Base-by-base conservation (phyloP, 495 filamentous ascomycete genomes). In the Aspergillus olivimuriae region DNA sequence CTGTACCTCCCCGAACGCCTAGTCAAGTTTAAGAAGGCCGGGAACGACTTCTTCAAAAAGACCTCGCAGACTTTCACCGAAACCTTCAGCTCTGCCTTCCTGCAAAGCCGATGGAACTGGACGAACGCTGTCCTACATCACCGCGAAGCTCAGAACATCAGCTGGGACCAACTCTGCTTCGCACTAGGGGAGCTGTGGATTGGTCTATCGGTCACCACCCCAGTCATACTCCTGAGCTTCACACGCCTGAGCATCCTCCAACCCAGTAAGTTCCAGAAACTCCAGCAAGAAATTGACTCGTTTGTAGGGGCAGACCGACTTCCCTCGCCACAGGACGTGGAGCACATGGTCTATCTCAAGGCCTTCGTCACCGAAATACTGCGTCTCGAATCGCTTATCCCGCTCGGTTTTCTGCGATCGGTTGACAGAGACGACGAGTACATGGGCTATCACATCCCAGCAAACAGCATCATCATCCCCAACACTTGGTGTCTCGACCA, bases 401-500 rank as follows among this genome's bases (percentile, higher is more conserved):
- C 34, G 1, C 16, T 18, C 16, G 34, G 34, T 11, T 6, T 37
- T 4, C 14, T 20, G 4, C 34, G 17, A 3, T 5, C 7, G 15
- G 20, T 20, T 4, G 5, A 16, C 10, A 3, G 2, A 4, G 34
- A 21, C 10, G 34, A 37, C 10, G 17, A 6, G 4, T 37, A 37
- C 12, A 4, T 9, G 31, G 46, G 46, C 0, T 48, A 43, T 19
- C 18, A 11, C 1, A 43, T 48, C 10, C 46, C 46, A 0, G 19
- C 33, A n/a, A 34, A 17, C 1, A 17, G 39, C 0, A 43, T 30
- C 0, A 23, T 48, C 4, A 23, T 48, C 0, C 18, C 41, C 14
- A 48, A 43, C n/a, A 33, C 32, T n/a, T 48, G 46, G 46, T 9
- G 32, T 0, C 15, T 39, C 17, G 22, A 46, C 0, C 17, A 30